phyloP scores from a whole-genome alignment of 2,329 filamentous ascomycete species.

The Capronia epimyces region DNA sequence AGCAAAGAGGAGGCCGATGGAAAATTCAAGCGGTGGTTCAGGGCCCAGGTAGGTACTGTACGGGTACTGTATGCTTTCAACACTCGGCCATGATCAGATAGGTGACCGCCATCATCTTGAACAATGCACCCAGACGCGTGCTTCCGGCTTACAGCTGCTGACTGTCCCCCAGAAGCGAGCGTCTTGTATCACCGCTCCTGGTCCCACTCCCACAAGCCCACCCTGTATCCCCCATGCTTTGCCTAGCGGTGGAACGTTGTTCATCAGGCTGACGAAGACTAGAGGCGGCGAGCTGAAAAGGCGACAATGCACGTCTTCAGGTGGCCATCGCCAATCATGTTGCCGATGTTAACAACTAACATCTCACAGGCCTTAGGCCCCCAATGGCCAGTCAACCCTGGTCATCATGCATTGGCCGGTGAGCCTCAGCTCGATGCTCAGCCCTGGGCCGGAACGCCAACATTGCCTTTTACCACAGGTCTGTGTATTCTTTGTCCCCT shows the following conservation, averaged over 20 bases:
- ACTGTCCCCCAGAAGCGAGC: background rate
- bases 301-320: background rate
- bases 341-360: background rate
- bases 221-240: background rate
- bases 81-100: no score
- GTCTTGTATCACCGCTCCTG: background rate
- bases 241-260: background rate
- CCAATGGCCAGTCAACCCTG: slow-evolving; percentile 6
- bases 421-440: slow-evolving; percentile 23
- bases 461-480: slow-evolving; percentile 5
- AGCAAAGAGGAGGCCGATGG: no score
- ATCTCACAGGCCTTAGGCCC: slow-evolving; percentile 14
- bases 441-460: slow-evolving; percentile 13
- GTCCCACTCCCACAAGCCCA: background rate
- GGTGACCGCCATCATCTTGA: no score
- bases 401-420: slow-evolving; percentile 4
- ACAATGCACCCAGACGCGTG: no score
- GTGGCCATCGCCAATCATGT: slow-evolving; percentile 9
- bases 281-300: slow-evolving; percentile 13
- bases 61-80: no score
- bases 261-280: background rate
- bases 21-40: no score
- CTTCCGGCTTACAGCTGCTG: background rate
- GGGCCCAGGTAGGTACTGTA: no score
- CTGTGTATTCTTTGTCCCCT: slow-evolving; percentile 4